Evolutionary conservation across 208 protist species (phyloP), one percentile per base, ranked within the genome.

Genomic region (Leishmania tropica): DNA sequence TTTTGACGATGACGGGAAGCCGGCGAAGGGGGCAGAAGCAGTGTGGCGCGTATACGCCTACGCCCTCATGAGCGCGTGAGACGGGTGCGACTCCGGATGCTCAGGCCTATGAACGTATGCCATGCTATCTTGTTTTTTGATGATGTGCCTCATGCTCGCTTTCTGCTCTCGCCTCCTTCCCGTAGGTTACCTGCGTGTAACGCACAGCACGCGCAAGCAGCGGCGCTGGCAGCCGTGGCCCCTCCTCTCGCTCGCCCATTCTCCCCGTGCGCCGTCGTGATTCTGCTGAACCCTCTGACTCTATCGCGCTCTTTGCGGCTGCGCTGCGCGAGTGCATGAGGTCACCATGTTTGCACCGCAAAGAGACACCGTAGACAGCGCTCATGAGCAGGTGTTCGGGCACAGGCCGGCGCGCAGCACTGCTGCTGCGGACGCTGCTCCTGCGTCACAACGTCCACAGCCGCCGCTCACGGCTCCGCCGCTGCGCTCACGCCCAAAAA

Each of bases 331-430:
- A 68, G 62, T 68, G 28, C 31, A 2, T 19, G 31, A 68, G 13
- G 31, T 5, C 62, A 21, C 13, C 28, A 79, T 84, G 81, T 28
- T 72, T 13, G 42, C 68, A 4, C 68, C 53, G n/a, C 31, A 42
- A 1, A 37, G 56, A 3, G 67, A 72, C 56, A 31, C 71, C 21
- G 62, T 80, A 24, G 31, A 80, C 45, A 37, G 54, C 1, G 75
- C 65, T 3, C 76, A 84, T 17, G 81, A 72, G 68, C 65, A 79
- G 42, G 76, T 84, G 31, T 70, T 84, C 54, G 76, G 76, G 19
- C 35, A 62, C 75, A 68, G n/a, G 42, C 72, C 70, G 42, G 56
- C 79, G 0, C 40, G 21, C 68, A 73, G 68, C 68, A 31, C 40
- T 31, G 11, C 68, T 31, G 35, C 68, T 28, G 24, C 42, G 21